These are phyloP conservation scores for Mycosarcoma mackinlayi DNA, from an alignment of 1,284 basidiomycete species.

Conservation along the genomic window DNA sequence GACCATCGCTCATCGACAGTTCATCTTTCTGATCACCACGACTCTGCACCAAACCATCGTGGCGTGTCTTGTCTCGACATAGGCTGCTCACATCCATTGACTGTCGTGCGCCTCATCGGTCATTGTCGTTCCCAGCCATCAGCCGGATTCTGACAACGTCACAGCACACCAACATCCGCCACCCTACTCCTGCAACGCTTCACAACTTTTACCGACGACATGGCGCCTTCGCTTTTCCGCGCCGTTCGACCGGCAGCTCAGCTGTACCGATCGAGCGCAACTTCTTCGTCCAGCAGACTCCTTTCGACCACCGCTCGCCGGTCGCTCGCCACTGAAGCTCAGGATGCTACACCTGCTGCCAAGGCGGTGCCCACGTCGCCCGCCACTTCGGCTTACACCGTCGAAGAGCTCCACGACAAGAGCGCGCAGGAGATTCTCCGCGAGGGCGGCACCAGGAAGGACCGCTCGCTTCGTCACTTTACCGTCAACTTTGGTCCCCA, in stretches of 20 bases:
- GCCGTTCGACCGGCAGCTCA: constrained; percentile 43
- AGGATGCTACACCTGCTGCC: constrained; percentile 32
- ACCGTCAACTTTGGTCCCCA: constrained; percentile 74
- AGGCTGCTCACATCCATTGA: neutral
- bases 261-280: constrained; percentile 35
- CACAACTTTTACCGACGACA: constrained; percentile 4
- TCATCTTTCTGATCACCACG: constrained; percentile 19
- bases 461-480: constrained; percentile 77
- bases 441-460: constrained; percentile 78
- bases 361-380: constrained; percentile 46
- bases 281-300: constrained; percentile 34
- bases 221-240: constrained; percentile 47
- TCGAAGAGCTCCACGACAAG: constrained; percentile 76
- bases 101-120: neutral
- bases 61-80: neutral
- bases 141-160: neutral
- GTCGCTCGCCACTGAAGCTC: constrained; percentile 53
- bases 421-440: constrained; percentile 80
- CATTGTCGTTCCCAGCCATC: neutral
- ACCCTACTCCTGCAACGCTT: constrained; percentile 2
- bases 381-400: constrained; percentile 51
- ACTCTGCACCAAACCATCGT: constrained; percentile 3
- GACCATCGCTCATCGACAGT: neutral
- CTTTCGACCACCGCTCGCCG: constrained; percentile 43
- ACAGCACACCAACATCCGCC: constrained; percentile 13